Conservation (phyloP, 2,329 filamentous ascomycete genomes). For the Fusarium circinatum region DNA sequence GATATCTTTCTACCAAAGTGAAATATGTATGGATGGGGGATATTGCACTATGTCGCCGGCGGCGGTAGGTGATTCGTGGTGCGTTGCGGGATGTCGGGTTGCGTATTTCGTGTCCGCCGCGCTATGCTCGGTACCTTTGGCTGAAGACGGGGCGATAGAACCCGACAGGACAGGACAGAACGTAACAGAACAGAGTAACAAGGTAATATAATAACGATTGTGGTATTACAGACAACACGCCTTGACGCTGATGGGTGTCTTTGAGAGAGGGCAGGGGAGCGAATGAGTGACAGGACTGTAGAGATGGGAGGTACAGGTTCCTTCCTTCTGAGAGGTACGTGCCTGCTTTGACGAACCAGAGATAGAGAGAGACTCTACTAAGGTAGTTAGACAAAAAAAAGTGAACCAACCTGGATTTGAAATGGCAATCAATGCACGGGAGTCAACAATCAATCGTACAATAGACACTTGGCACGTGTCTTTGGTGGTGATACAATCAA, state of each 20-base stretch:
- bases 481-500: constrained; percentile 20
- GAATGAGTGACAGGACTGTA: constrained; percentile 15
- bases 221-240: constrained; percentile 16
- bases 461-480: constrained; percentile 21
- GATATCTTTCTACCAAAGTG: constrained; percentile 16
- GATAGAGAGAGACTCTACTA: neutral
- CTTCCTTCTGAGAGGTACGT: neutral
- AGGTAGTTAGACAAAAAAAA: constrained; percentile 33
- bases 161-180: constrained; percentile 3
- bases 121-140: constrained; percentile 25
- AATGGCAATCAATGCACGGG: constrained; percentile 13
- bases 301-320: constrained; percentile 5
- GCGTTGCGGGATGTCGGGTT: constrained; percentile 8
- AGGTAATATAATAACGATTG: constrained; percentile 1
- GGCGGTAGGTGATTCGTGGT: constrained; percentile 19
- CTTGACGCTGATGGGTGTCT: constrained; percentile 15
- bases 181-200: constrained; percentile 6
- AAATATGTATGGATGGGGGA: constrained; percentile 13
- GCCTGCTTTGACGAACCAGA: constrained; percentile 10
- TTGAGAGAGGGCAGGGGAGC: constrained; percentile 14
- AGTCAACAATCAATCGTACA: constrained; percentile 34
- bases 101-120: constrained; percentile 33
- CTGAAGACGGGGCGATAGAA: constrained; percentile 7
- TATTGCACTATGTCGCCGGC: constrained; percentile 19
- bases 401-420: constrained; percentile 39